Conservation (phyloP, 176 grass and related monocot genomes). For the Oryza coarctata region DNA sequence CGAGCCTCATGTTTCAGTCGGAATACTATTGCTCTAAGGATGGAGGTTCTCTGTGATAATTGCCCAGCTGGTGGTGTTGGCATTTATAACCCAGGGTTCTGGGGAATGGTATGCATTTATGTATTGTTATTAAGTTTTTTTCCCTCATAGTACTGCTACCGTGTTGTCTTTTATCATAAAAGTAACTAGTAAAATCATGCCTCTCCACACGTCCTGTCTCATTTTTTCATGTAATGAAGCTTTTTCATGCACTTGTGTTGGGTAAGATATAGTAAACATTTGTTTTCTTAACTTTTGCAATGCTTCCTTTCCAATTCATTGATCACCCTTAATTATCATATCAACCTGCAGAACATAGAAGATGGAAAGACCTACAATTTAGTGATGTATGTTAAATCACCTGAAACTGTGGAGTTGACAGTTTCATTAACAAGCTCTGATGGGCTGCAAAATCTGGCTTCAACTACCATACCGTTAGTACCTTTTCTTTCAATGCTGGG, state of each 20-base stretch:
- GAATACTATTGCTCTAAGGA: slow-evolving; percentile 75
- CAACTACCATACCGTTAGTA: slow-evolving; percentile 57
- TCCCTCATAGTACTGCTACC: not conserved
- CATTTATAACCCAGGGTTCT: slow-evolving; percentile 90
- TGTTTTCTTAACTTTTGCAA: not conserved
- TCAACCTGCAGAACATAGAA: slow-evolving; percentile 83
- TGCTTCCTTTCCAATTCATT: not conserved
- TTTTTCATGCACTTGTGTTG: not conserved
- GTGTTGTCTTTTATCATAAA: not conserved
- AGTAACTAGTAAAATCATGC: not conserved
- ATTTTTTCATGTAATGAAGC: not conserved
- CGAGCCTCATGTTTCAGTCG: slow-evolving; percentile 63
- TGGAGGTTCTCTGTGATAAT: slow-evolving; percentile 65
- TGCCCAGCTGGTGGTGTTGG: slow-evolving; percentile 72
- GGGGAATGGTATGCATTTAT: slow-evolving; percentile 78
- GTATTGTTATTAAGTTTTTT: not conserved
- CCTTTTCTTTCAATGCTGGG: not conserved
- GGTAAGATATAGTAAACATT: not conserved
- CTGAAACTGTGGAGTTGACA: slow-evolving; percentile 45
- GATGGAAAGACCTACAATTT: slow-evolving; percentile 76
- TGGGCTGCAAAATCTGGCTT: slow-evolving; percentile 58
- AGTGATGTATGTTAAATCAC: slow-evolving; percentile 67
- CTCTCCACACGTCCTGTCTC: slow-evolving; percentile 7
- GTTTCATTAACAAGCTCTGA: slow-evolving; percentile 66
- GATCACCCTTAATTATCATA: slow-evolving; percentile 1